These are phyloP conservation scores for Jatropha curcas DNA, from an alignment of 345 rosid genomes.

Conservation along the genomic window DNA sequence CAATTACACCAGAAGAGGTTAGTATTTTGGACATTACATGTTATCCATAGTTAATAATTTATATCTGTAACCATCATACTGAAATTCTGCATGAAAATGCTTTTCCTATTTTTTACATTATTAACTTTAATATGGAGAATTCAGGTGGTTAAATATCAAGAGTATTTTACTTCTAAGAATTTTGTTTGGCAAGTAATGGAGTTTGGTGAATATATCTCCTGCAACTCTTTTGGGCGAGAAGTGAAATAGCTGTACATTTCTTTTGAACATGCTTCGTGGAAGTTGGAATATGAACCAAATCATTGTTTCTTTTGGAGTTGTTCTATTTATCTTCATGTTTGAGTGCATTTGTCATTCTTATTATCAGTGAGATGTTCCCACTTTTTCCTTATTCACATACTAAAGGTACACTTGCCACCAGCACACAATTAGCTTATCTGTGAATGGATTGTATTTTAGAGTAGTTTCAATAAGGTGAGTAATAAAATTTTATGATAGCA, in stretches of 20 bases:
- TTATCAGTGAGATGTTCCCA: not conserved
- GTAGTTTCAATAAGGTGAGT: not conserved
- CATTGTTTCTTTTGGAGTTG: not conserved
- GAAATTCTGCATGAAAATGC: not conserved
- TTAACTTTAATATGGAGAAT: not conserved
- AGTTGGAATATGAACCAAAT: not conserved
- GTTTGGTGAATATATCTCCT: no score
- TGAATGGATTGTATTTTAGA: not conserved
- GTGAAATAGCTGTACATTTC: no score
- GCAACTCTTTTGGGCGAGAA: no score
- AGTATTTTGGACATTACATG: constrained; percentile 20
- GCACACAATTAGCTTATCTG: not conserved
- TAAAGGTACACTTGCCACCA: not conserved
- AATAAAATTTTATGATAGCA: not conserved
- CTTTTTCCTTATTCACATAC: no score
- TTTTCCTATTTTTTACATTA: not conserved
- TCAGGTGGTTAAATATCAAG: not conserved
- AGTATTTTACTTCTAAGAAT: not conserved
- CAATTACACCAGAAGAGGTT: constrained; percentile 96
- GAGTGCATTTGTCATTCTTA: not conserved
- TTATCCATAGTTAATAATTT: constrained; percentile 7
- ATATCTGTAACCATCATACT: not conserved
- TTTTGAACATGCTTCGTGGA: not conserved
- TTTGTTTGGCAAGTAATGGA: not conserved
- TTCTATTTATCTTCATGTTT: not conserved